Conservation (phyloP, 768 basidiomycete species). For the Leccinum incarnatum region DNA sequence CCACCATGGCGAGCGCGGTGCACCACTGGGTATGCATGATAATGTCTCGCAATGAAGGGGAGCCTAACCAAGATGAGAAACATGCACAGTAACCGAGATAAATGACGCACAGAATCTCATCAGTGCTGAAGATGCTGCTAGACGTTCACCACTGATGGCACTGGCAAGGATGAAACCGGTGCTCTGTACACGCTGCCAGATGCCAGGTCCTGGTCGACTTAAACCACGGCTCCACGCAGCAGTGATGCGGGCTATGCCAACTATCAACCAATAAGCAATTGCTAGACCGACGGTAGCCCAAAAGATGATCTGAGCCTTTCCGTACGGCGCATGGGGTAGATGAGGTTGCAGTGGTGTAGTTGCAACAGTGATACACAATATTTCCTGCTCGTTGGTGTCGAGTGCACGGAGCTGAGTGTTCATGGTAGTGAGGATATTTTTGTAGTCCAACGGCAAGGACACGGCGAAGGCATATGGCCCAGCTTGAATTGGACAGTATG, state of each 20-base stretch:
- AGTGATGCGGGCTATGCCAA: slow-evolving; percentile 73
- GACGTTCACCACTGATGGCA: slow-evolving; percentile 87
- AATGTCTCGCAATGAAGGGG: slow-evolving; percentile 89
- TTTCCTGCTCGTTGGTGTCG: slow-evolving; percentile 78
- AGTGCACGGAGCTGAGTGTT: slow-evolving; percentile 84
- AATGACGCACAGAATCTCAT: slow-evolving; percentile 77
- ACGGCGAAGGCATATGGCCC: slow-evolving; percentile 84
- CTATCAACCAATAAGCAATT: slow-evolving; percentile 78
- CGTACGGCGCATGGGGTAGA: slow-evolving; percentile 57
- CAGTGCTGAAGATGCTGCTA: slow-evolving; percentile 81
- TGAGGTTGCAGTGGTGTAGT: slow-evolving; percentile 74
- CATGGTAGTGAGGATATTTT: slow-evolving; percentile 79
- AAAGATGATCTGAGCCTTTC: slow-evolving; percentile 62
- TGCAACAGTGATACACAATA: slow-evolving; percentile 76
- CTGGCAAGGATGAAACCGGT: slow-evolving; percentile 88
- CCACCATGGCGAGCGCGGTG: slow-evolving; percentile 84
- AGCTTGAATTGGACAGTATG: slow-evolving; percentile 73
- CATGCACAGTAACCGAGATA: slow-evolving; percentile 8
- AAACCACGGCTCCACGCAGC: slow-evolving; percentile 83
- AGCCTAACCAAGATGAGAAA: slow-evolving; percentile 49
- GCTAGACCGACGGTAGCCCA: slow-evolving; percentile 74
- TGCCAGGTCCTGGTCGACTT: slow-evolving; percentile 50
- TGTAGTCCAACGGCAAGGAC: slow-evolving; percentile 59
- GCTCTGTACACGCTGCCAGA: slow-evolving; percentile 75
- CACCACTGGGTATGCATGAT: slow-evolving; percentile 95